Evolutionary conservation across 371 early-diverging fungal genomes (phyloP), one percentile per base, ranked within the genome.

Genomic region (Mucor ambiguus): DNA sequence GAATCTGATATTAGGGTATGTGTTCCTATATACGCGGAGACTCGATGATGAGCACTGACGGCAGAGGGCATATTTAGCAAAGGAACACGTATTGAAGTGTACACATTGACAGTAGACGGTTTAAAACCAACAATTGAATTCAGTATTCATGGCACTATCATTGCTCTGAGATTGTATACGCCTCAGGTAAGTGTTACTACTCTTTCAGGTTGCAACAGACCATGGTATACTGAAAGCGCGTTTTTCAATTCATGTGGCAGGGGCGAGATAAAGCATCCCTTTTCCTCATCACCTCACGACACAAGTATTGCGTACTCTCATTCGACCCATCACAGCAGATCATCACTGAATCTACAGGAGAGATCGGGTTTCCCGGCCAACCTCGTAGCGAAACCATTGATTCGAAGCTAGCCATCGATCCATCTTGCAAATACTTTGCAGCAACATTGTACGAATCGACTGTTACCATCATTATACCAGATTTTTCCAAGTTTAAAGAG

Each of bases 1-100:
- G 29, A 92, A 92, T 69, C 76, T 92, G 67, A 81, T 93, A 58
- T 74, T 93, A 55, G 83, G 89, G 93, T 92, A 86, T 65, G 70
- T 29, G 16, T 18, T 52, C 20, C 4, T 28, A n/a, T 24, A 30
- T 43, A 46, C 16, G 22, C 10, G 24, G 26, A 2, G 10, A 2
- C 48, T 48, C 24, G 8, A 20, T 44, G 11, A 26, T 43, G 10
- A 30, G 3, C 22, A 26, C 28, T 44, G 16, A 30, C 16, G 43
- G 20, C 1, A 57, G 33, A 56, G 33, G 57, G 44, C 33, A 44
- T 52, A 16, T 22, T 49, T 70, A 92, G 93, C 48, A 92, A 92
- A 73, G 82, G 87, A 35, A 91, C 86, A 43, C 89, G 91, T 38
- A 78, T 93, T 18, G 92, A 93, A 67, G 81, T 95, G 24, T 88